These are phyloP conservation scores for Rubia tinctorum DNA, from an alignment of 305 asterid species.

Conservation along the genomic window DNA sequence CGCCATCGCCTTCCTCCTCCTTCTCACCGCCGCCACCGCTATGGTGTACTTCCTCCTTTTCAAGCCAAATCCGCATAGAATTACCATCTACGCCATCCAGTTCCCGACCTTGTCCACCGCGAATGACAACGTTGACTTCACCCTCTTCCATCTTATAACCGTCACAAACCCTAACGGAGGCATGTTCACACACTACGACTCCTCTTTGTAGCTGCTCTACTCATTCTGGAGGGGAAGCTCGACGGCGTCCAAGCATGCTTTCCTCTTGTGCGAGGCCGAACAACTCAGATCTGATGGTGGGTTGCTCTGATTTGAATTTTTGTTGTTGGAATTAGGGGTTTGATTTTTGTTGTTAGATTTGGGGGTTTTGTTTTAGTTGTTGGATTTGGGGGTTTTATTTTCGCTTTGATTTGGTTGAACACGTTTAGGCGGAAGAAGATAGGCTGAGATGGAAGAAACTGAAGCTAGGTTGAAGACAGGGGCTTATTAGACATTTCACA, in stretches of 20 bases:
- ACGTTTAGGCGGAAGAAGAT: no score
- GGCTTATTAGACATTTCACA: no score
- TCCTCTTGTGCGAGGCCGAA: no score
- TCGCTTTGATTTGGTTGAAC: no score
- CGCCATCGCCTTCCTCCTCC: conserved; percentile 69
- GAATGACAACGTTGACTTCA: conserved; percentile 80
- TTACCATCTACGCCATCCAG: conserved; percentile 79
- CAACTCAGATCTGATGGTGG: no score
- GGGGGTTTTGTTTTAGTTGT: no score
- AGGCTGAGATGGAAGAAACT: no score
- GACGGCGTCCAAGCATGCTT: conserved; percentile 64
- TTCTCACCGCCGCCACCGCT: conserved; percentile 50
- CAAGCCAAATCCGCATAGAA: conserved; percentile 77
- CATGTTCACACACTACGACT: conserved; percentile 88
- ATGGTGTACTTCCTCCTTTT: conserved; percentile 68
- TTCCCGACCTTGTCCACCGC: conserved; percentile 80
- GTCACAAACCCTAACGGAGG: conserved; percentile 94
- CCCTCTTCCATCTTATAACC: conserved; percentile 79
- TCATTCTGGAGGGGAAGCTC: conserved; percentile 88
- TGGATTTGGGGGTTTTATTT: no score
- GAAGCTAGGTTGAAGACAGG: no score
- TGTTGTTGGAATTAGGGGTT: no score
- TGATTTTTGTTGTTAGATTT: no score
- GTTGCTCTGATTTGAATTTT: no score
- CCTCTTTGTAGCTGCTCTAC: conserved; percentile 79